phyloP scores from a whole-genome alignment of 495 filamentous ascomycete species.

The Trichocladium uniseriatum region DNA sequence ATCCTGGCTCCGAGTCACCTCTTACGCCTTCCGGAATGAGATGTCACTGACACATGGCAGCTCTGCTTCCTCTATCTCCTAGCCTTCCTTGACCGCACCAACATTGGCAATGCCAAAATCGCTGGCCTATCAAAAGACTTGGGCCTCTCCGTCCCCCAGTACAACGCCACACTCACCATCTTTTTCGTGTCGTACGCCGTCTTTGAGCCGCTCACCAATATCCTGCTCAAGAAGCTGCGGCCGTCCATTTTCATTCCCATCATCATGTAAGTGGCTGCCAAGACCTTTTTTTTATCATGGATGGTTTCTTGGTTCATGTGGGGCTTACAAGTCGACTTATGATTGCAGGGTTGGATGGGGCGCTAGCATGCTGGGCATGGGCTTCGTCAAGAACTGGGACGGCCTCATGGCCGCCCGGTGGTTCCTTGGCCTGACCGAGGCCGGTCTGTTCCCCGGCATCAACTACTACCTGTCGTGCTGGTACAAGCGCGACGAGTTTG shows the following conservation, averaged over 20 bases:
- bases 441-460: slow-evolving; percentile 78
- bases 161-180: slow-evolving; percentile 69
- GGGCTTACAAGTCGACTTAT: too few species aligned
- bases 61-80: slow-evolving; percentile 77
- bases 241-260: slow-evolving; percentile 52
- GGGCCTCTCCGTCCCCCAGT: slow-evolving; percentile 46
- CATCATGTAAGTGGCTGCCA: slow-evolving; percentile 51
- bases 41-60: slow-evolving; percentile 16
- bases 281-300: slow-evolving; percentile 30
- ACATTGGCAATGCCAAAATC: slow-evolving; percentile 85
- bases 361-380: slow-evolving; percentile 74
- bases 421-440: slow-evolving; percentile 79
- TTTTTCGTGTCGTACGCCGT: slow-evolving; percentile 90
- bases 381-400: slow-evolving; percentile 64
- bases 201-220: slow-evolving; percentile 80
- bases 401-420: slow-evolving; percentile 77
- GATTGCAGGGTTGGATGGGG: slow-evolving; percentile 52
- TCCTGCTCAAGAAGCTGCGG: slow-evolving; percentile 68
- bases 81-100: slow-evolving; percentile 74
- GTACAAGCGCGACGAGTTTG: slow-evolving; percentile 78
- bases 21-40: too few species aligned
- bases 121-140: slow-evolving; percentile 60
- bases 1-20: neutral
- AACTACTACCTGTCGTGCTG: slow-evolving; percentile 83
- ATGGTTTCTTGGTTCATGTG: too few species aligned